Conservation (phyloP, 2,329 filamentous ascomycete species). For the Aureobasidium sp. region DNA sequence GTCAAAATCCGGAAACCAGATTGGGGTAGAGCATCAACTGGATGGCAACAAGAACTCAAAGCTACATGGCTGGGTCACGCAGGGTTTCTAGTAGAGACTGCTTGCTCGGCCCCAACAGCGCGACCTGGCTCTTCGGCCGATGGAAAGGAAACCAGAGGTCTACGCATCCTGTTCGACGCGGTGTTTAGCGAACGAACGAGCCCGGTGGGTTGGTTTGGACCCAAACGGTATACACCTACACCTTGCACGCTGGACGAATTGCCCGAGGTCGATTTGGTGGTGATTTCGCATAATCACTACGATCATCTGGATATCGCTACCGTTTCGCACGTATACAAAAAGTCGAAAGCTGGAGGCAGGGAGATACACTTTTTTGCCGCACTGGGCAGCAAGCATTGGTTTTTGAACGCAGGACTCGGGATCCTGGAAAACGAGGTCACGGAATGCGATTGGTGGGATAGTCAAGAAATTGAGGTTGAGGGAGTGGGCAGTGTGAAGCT, state of each 20-base stretch:
- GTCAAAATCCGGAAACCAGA: conserved; percentile 35
- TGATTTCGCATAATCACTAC: conserved; percentile 49
- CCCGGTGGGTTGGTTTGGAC: conserved; percentile 39
- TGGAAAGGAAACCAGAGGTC: conserved; percentile 24
- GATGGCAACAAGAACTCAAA: conserved; percentile 27
- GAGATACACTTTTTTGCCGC: conserved; percentile 35
- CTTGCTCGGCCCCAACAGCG: background rate
- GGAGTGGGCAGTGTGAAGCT: conserved; percentile 32
- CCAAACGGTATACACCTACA: conserved; percentile 43
- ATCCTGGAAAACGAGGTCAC: conserved; percentile 33
- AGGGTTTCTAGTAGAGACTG: conserved; percentile 39
- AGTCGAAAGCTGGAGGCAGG: conserved; percentile 25
- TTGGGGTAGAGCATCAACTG: conserved; percentile 24
- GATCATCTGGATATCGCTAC: conserved; percentile 45
- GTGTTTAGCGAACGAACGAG: conserved; percentile 44
- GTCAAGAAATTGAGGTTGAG: conserved; percentile 27
- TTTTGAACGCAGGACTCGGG: conserved; percentile 27
- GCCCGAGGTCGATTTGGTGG: conserved; percentile 43
- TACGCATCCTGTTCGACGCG: conserved; percentile 44
- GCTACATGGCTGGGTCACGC: conserved; percentile 47
- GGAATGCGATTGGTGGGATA: conserved; percentile 45
- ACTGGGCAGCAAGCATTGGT: conserved; percentile 32
- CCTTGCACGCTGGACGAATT: conserved; percentile 43
- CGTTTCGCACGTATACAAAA: conserved; percentile 32
- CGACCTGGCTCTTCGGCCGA: conserved; percentile 16